Evolutionary conservation across 345 rosid species (phyloP), one percentile per base, ranked within the genome.

Genomic region (Draba incana): DNA sequence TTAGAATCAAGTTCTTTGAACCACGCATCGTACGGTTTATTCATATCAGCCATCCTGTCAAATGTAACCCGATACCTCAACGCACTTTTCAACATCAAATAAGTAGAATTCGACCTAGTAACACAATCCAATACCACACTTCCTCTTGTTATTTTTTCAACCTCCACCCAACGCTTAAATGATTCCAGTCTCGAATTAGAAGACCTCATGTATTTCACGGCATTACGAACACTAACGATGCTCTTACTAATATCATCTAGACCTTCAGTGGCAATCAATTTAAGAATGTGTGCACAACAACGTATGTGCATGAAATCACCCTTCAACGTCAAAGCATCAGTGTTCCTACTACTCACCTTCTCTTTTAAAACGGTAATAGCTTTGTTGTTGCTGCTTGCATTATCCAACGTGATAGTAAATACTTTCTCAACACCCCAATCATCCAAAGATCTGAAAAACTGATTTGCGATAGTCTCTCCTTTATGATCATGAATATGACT

Each of bases 101-200:
- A 35, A 0, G 44, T 33, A 8, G 30, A 38, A 38, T 57, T 57
- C 46, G 46, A 57, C 14, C 62, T 16, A 20, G 62, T 57, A 37
- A 15, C 6, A 24, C 47, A 57, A 16, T 57, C 62, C 14, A 57
- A 57, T 16, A 38, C 45, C 25, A 57, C 3, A 15, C 62, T 57
- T 39, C 47, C 15, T 35, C 47, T 57, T n/a, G 46, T 23, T 31
- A 57, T 16, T 23, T 57, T 57, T 28, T 39, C 28, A 15, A 5
- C 4, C 28, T 39, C 46, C 11, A 35, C n/a, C 24, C 62, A 35
- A 20, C 28, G 39, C 24, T 35, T 37, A 24, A 57, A 57, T 16
- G 62, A 37, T 23, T 57, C 13, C 2, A 38, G 10, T 3, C 47
- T 57, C 4, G 31, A 37, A 39, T 11, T 10, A 37, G 62, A 57